Evolutionary conservation across 2,329 filamentous ascomycete species (phyloP).

Genomic region (Endocalyx cinctus): DNA sequence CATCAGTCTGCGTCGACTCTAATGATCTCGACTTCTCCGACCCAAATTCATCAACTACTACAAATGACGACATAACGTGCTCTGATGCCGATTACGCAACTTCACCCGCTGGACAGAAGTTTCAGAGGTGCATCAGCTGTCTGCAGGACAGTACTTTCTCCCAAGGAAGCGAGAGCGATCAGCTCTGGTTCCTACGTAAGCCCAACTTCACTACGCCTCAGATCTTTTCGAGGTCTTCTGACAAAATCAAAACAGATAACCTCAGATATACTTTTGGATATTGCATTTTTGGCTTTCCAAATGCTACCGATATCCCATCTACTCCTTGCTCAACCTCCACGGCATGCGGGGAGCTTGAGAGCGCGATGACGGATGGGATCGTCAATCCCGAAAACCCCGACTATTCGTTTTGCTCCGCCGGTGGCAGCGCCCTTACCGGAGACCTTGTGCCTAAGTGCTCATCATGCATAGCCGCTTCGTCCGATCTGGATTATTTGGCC

Average conservation of each 20-base stretch:
- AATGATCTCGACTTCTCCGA: constrained; percentile 37
- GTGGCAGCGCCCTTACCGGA: constrained; percentile 31
- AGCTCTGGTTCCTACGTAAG: constrained; percentile 54
- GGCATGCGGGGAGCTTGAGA: constrained; percentile 43
- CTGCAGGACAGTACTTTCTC: constrained; percentile 47
- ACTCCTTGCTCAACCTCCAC: constrained; percentile 47
- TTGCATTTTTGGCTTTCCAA: constrained; percentile 49
- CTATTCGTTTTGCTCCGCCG: constrained; percentile 45
- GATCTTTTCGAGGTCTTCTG: constrained; percentile 1
- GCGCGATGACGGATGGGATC: constrained; percentile 36
- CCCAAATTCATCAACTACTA: constrained; percentile 41
- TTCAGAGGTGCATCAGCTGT: constrained; percentile 47
- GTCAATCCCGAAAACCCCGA: constrained; percentile 28
- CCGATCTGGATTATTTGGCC: constrained; percentile 38
- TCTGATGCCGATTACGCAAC: constrained; percentile 38
- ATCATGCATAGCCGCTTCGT: constrained; percentile 40
- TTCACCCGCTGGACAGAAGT: constrained; percentile 37
- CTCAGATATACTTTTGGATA: constrained; percentile 47
- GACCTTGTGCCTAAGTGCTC: constrained; percentile 35
- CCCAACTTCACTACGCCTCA: constrained; percentile 4
- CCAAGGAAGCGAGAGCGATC: constrained; percentile 45
- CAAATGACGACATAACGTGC: constrained; percentile 43
- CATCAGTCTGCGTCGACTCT: constrained; percentile 44
- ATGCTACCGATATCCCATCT: constrained; percentile 39
- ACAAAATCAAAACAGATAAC: constrained; percentile 42